phyloP scores from a whole-genome alignment of 2,329 filamentous ascomycete species.

The Phialophora tarda region DNA sequence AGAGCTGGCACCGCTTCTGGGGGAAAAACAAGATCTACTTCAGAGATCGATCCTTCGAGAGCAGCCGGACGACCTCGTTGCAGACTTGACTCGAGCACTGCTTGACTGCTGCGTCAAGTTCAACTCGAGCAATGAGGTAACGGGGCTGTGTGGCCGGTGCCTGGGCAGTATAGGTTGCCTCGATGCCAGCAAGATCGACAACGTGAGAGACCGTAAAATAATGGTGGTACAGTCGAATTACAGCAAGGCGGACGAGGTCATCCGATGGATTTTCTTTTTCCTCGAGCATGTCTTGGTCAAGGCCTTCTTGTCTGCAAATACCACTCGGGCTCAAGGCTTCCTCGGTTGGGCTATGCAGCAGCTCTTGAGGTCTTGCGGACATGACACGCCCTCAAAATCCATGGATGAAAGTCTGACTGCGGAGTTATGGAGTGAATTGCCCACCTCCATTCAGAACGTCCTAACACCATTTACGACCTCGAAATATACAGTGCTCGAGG shows the following conservation, averaged over 20 bases:
- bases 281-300: slow-evolving; percentile 88
- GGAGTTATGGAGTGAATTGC: slow-evolving; percentile 70
- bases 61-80: slow-evolving; percentile 76
- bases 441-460: slow-evolving; percentile 77
- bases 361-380: slow-evolving; percentile 75
- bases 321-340: slow-evolving; percentile 86
- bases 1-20: slow-evolving; percentile 77
- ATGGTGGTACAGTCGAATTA: slow-evolving; percentile 91
- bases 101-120: slow-evolving; percentile 86
- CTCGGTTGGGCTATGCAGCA: slow-evolving; percentile 95
- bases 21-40: slow-evolving; percentile 74
- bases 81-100: slow-evolving; percentile 74
- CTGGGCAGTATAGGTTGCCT: slow-evolving; percentile 89
- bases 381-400: slow-evolving; percentile 53
- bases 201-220: slow-evolving; percentile 75
- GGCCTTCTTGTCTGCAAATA: slow-evolving; percentile 87
- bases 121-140: slow-evolving; percentile 70
- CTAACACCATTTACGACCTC: slow-evolving; percentile 89
- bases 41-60: slow-evolving; percentile 82
- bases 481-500: slow-evolving; percentile 70
- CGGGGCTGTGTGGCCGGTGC: slow-evolving; percentile 76
- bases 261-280: slow-evolving; percentile 83
- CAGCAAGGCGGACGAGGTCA: slow-evolving; percentile 73
- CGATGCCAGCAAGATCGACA: slow-evolving; percentile 87
- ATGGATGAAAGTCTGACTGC: slow-evolving; percentile 25